phyloP scores from a whole-genome alignment of 2,329 filamentous ascomycete genomes.

The Fusarium sublunatum region DNA sequence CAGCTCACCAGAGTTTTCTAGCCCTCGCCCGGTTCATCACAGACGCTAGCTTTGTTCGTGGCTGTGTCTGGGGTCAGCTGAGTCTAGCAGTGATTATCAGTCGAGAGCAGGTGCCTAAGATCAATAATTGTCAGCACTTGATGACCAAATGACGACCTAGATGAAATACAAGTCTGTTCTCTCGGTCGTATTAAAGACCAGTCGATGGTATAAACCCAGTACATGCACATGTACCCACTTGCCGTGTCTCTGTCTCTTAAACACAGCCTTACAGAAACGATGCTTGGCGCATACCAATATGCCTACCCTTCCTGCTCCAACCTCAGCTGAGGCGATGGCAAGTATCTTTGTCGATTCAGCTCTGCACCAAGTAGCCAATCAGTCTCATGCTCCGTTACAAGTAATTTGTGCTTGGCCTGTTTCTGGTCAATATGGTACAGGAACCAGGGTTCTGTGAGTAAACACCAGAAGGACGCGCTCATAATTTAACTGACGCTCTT shows the following conservation, averaged over 20 bases:
- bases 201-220: background rate
- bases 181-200: slow-evolving; percentile 2
- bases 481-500: background rate
- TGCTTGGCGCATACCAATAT: slow-evolving; percentile 13
- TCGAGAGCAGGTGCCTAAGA: slow-evolving; percentile 20
- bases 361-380: background rate
- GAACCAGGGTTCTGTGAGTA: slow-evolving; percentile 63
- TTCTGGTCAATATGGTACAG: slow-evolving; percentile 67
- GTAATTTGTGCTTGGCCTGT: slow-evolving; percentile 69
- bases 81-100: slow-evolving; percentile 1
- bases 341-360: background rate
- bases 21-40: slow-evolving; percentile 8
- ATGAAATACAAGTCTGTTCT: background rate
- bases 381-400: slow-evolving; percentile 42
- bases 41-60: background rate
- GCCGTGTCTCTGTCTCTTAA: background rate
- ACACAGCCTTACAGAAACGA: slow-evolving; percentile 11
- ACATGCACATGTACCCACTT: background rate
- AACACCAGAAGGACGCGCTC: background rate
- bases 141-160: background rate
- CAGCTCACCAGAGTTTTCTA: background rate
- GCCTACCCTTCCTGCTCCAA: slow-evolving; percentile 6
- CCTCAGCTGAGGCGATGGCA: background rate
- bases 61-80: slow-evolving; percentile 28
- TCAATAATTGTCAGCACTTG: background rate